Evolutionary conservation across 148 eudicot species (phyloP).

Genomic region (Amaranthus palmeri): DNA sequence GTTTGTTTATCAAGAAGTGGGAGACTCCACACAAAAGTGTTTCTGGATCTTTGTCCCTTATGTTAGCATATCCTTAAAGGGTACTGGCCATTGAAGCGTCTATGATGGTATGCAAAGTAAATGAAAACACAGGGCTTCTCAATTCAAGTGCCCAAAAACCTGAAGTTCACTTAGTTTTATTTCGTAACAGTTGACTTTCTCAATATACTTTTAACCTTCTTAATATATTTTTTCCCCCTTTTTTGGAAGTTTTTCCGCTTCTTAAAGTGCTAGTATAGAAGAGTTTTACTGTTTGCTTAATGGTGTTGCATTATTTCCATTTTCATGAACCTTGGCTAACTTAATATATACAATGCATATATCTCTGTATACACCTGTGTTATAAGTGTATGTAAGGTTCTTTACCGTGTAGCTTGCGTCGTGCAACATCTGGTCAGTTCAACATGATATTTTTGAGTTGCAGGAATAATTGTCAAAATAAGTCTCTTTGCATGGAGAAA

Average conservation of each 20-base stretch:
- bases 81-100: not conserved
- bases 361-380: not conserved
- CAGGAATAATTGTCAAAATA: slow-evolving; percentile 77
- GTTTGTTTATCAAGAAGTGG: not conserved
- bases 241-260: too few species aligned
- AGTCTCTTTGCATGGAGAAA: slow-evolving; percentile 85
- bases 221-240: too few species aligned
- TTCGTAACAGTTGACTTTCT: too few species aligned
- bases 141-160: too few species aligned
- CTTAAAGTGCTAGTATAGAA: too few species aligned
- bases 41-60: not conserved
- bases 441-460: slow-evolving; percentile 23
- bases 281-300: not conserved
- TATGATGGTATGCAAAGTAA: too few species aligned
- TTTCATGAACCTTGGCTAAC: not conserved
- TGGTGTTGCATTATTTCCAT: not conserved
- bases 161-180: too few species aligned
- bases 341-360: not conserved
- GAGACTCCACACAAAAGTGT: not conserved
- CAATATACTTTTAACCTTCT: not conserved
- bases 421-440: slow-evolving; percentile 6
- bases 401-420: not conserved
- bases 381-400: not conserved
- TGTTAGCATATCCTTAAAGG: not conserved
- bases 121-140: too few species aligned